Evolutionary conservation across 2,329 filamentous ascomycete genomes (phyloP).

Genomic region (Ceratocystis cubensis): DNA sequence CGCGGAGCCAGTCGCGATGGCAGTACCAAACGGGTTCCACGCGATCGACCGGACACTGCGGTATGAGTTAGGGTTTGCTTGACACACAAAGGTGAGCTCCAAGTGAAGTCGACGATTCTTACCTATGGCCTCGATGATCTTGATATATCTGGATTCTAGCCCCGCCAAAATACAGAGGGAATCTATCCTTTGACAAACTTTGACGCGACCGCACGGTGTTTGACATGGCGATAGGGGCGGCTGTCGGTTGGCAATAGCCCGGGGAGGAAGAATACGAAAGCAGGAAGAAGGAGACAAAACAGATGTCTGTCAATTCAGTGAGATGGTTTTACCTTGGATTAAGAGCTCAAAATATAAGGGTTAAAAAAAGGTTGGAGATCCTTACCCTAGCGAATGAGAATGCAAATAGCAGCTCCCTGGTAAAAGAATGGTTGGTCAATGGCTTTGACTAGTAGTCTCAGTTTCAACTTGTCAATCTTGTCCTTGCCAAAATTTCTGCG

Average conservation of each 20-base stretch:
- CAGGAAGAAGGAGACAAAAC: background rate
- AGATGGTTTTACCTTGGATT: background rate
- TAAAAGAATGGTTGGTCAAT: background rate
- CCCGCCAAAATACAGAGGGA: conserved; percentile 52
- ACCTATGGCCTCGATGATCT: conserved; percentile 50
- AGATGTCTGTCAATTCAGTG: background rate
- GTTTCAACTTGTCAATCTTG: no score
- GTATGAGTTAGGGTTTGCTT: conserved; percentile 20
- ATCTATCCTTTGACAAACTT: conserved; percentile 55
- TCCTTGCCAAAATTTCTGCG: background rate
- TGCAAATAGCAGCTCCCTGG: background rate
- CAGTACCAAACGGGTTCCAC: conserved; percentile 75
- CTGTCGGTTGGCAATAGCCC: background rate
- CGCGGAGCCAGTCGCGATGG: conserved; percentile 63
- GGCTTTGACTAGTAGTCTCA: background rate
- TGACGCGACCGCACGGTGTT: conserved; percentile 27
- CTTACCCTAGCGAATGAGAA: background rate
- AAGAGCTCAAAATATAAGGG: background rate
- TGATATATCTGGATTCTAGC: conserved; percentile 61
- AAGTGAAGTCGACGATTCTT: conserved; percentile 35
- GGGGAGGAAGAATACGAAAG: background rate
- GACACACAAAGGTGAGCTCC: conserved; percentile 44
- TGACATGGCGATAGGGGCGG: conserved; percentile 8
- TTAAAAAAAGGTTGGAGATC: background rate
- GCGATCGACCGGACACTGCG: conserved; percentile 62